Base-by-base conservation (phyloP, 108 stramenopile species). In the Skeletonema costatum region DNA sequence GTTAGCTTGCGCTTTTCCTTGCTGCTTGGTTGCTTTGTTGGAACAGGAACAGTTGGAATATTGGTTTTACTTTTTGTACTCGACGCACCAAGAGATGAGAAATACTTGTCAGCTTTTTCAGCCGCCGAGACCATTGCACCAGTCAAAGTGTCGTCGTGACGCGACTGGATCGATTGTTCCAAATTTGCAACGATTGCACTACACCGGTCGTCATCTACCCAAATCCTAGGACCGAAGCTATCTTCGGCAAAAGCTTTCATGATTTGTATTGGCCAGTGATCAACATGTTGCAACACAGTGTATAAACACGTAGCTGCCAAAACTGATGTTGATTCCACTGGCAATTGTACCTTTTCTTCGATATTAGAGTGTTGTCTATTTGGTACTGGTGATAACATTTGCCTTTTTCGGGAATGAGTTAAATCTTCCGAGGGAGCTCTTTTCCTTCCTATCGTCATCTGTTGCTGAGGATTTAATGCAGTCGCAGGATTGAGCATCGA, bases 241-340 rank as follows among this genome's bases (percentile, higher is more conserved):
- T 93, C 92, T 46, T 87, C 90, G 2, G 86, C 88, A 60, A 87
- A 93, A 10, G 82, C 90, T 71, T 77, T 76, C 16, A 93, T 68
- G 14, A 93, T 32, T 21, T 82, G 70, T 11, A 78, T 80, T 46
- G 92, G 92, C 92, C 92, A 93, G 59, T 93, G 89, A 73, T 91
- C 87, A 8, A 91, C 36, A 53, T 89, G 82, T 42, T 80, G 81
- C 21, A 93, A 81, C 4, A 80, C 60, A 19, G 81, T 51, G 59
- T 83, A 88, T 19, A 93, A 67, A 7, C 90, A 81, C 41, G 87
- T 86, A 21, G 90, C 87, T 10, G 86, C 88, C 51, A 88, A 39
- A 7, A 87, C 81, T 73, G 64, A 71, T 5, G 48, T n/a, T 42
- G 41, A 60, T 19, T 31, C 31, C 31, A 16, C 64, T 16, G 64